Percentiles rank a stretch among this genome's conserved stretches.
Conservation (phyloP, 352 stramenopile species). For the Phytophthora tubulina region DNA sequence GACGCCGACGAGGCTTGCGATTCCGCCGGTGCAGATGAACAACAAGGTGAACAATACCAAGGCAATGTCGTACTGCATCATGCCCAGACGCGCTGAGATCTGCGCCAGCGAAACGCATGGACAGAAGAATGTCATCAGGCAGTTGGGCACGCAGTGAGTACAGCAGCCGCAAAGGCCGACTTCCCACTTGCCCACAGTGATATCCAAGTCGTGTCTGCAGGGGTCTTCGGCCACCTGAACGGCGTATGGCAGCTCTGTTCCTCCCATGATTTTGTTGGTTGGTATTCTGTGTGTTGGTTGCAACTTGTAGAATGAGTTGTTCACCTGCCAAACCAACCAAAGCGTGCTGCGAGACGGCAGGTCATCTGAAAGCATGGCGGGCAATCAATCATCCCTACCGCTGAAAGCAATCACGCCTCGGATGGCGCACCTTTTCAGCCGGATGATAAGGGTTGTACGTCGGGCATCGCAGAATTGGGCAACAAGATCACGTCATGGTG, state of each 20-base stretch:
- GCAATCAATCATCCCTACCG: too few relatives aligned
- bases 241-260: constrained; percentile 12
- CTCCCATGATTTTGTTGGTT: too few relatives aligned
- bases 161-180: constrained; percentile 53
- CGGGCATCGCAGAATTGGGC: too few relatives aligned
- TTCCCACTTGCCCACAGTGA: constrained; percentile 41
- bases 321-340: too few relatives aligned
- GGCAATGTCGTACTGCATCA: constrained; percentile 38
- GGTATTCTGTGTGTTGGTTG: background rate
- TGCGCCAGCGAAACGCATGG: constrained; percentile 58
- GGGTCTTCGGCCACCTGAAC: constrained; percentile 22
- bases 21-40: constrained; percentile 13
- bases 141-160: constrained; percentile 52
- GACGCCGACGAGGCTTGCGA: background rate
- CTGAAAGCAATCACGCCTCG: too few relatives aligned
- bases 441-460: too few relatives aligned
- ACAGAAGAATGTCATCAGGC: constrained; percentile 48
- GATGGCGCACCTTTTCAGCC: too few relatives aligned
- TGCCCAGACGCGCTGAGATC: constrained; percentile 47
- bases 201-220: background rate
- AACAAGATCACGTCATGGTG: too few relatives aligned
- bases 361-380: too few relatives aligned
- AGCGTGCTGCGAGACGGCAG: too few relatives aligned
- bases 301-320: background rate
- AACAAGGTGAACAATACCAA: constrained; percentile 35